Evolutionary conservation across 2,329 filamentous ascomycete species (phyloP), one percentile per base, ranked within the genome.

Genomic region (Fusarium tanahbumbuense): DNA sequence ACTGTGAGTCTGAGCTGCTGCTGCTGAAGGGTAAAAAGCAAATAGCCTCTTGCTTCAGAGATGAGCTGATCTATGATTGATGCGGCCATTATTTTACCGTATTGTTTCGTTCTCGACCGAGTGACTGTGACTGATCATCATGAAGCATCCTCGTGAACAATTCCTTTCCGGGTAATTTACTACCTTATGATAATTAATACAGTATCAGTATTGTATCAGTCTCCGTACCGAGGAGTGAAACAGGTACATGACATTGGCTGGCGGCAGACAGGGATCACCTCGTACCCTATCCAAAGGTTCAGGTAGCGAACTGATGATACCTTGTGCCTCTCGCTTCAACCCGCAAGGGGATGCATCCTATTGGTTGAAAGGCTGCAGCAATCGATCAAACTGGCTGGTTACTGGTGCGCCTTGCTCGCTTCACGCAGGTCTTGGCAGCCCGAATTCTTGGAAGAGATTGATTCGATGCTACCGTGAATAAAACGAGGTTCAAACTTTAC

Each of bases 361-460:
- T 27, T 56, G 54, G 45, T 8, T 42, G 2, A 37, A 3, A 37
- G 18, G 18, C 18, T 37, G 34, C 34, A 37, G 34, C 34, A 37
- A 37, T 37, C 34, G 34, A 37, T 37, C 13, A n/a, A 13, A 27
- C 20, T 53, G 41, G 44, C 59, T 60, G 56, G 28, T 60, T 56
- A 62, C 44, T 62, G 59, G 58, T 49, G 58, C 42, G 49, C 44
- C 58, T 64, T 64, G 40, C 49, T 64, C 60, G 49, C 18, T 64
- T 56, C 44, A 22, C 28, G 20, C 15, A 23, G 41, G 41, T 63
- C 60, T 64, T 64, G 58, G 60, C 60, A 62, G 58, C 27, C 58
- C 49, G 46, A 44, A 49, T 28, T 59, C 54, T 56, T 64, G 60
- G 48, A 44, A 59, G 48, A 44, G 42, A 10, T 9, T 22, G 40